A percentile compares a stretch with the other conserved stretches of the same genome.
phyloP scores from a whole-genome alignment of 148 eudicot species.

The Vaccinium corymbosum region DNA sequence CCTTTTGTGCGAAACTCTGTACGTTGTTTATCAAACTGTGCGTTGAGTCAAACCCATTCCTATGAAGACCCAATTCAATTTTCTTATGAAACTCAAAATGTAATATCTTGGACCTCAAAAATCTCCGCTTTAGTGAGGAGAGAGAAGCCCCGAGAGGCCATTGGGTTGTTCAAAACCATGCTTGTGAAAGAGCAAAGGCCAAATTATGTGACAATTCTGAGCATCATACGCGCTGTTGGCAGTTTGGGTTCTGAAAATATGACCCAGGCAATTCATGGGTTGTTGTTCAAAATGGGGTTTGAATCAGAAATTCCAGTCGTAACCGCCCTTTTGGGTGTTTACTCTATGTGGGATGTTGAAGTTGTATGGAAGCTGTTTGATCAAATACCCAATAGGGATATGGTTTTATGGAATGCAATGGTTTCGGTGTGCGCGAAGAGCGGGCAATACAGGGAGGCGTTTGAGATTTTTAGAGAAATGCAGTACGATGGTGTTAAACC shows the following conservation, averaged over 20 bases:
- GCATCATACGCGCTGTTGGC: conserved; percentile 33
- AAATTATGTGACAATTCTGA: conserved; percentile 48
- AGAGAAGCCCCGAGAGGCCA: conserved; percentile 42
- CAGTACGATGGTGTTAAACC: conserved; percentile 35
- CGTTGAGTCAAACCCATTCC: neutral
- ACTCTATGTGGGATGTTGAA: conserved; percentile 31
- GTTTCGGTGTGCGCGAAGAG: conserved; percentile 44
- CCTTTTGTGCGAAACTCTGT: neutral
- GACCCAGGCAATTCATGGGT: conserved; percentile 40
- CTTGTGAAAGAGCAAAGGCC: conserved; percentile 35
- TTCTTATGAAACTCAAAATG: conserved; percentile 21
- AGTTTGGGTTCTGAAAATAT: conserved; percentile 21
- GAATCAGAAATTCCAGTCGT: conserved; percentile 33
- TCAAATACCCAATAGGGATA: conserved; percentile 35
- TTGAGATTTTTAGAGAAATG: conserved; percentile 51
- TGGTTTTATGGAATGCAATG: conserved; percentile 64
- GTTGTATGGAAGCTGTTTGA: conserved; percentile 40
- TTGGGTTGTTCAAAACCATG: conserved; percentile 45
- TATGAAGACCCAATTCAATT: conserved; percentile 18
- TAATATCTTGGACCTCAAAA: conserved; percentile 41
- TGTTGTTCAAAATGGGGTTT: conserved; percentile 47
- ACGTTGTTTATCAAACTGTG: conserved; percentile 4
- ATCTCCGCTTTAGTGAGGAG: conserved; percentile 44
- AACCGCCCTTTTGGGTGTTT: conserved; percentile 52
- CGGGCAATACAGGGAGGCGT: conserved; percentile 36